These are phyloP conservation scores for Ensete glaucum DNA, from an alignment of 176 grass and related monocot species.

Conservation along the genomic window DNA sequence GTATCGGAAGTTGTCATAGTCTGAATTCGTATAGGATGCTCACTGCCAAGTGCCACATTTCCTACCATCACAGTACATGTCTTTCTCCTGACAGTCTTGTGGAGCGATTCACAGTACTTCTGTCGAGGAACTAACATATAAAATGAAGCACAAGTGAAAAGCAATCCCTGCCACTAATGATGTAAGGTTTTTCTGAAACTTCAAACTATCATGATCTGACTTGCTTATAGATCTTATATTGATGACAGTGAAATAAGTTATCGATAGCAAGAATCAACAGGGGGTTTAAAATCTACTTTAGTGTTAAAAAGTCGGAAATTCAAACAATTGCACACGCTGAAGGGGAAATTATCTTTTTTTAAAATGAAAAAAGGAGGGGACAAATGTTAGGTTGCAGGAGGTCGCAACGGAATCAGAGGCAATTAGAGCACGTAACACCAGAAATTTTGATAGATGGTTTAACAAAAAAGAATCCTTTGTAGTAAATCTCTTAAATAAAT, in stretches of 20 bases:
- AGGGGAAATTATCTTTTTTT: too few species aligned
- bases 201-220: background rate
- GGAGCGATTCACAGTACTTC: slow-evolving; percentile 84
- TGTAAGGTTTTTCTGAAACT: background rate
- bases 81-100: slow-evolving; percentile 81
- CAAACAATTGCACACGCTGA: too few species aligned
- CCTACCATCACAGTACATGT: slow-evolving; percentile 95
- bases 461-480: background rate
- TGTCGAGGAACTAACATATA: slow-evolving; percentile 64
- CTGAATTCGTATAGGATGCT: slow-evolving; percentile 92
- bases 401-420: background rate
- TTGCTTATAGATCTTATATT: background rate
- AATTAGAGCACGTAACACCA: background rate
- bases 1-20: slow-evolving; percentile 98
- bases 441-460: background rate
- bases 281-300: background rate
- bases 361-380: background rate
- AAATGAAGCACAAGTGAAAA: slow-evolving; percentile 9
- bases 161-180: background rate
- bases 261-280: background rate
- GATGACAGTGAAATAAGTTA: background rate
- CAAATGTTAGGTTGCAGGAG: too few species aligned
- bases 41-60: slow-evolving; percentile 85
- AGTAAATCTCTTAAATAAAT: background rate
- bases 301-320: too few species aligned